Base-by-base conservation (phyloP, 2,329 filamentous ascomycete genomes). In the Stagonosporopsis chrysanthemi region DNA sequence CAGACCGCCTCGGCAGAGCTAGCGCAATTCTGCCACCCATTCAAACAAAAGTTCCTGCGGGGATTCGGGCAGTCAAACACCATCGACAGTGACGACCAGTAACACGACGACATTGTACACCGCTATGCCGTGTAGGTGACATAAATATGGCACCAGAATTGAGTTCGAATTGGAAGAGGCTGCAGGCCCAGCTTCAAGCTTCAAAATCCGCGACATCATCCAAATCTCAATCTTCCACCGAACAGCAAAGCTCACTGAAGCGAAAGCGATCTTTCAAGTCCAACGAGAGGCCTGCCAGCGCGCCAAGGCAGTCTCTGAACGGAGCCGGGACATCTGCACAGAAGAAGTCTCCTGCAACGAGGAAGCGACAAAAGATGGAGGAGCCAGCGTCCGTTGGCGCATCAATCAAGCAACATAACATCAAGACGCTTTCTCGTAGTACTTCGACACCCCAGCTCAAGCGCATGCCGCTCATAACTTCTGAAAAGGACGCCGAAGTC, bases 111-210 rank as follows among this genome's bases (percentile, higher is more conserved):
- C n/a, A 28, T 23, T 35, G 11, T 41, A 66, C 58, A 66, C 66
- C 65, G 67, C 64, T 62, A 74, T 72, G 71, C 62, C 45, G 45
- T 33, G 47, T 58, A 65, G 61, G 60, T 74, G 66, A 75, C 65
- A 51, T 43, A 52, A 61, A 55, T 54, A 75, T 75, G 73, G 72
- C 71, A 62, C 62, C 77, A 46, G 72, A 74, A 52, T 69, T 82
- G 43, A 81, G 79, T 64, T 81, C 80, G 71, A 93, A 93, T 73
- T 93, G 90, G 90, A 92, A 91, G 78, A 89, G 85, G 78, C 82
- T 93, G 52, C 89, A 92, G 78, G 84, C 84, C 63, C 83, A 83
- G 67, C 78, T 76, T 49, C 64, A 75, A 58, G 56, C 78, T 61
- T 71, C 79, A 66, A 62, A 62, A 63, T 41, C 74, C 60, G 19